A percentile compares a stretch with the other conserved stretches of the same genome.
Conservation (phyloP, 2,329 filamentous ascomycete genomes). For the Polytolypa hystricis region DNA sequence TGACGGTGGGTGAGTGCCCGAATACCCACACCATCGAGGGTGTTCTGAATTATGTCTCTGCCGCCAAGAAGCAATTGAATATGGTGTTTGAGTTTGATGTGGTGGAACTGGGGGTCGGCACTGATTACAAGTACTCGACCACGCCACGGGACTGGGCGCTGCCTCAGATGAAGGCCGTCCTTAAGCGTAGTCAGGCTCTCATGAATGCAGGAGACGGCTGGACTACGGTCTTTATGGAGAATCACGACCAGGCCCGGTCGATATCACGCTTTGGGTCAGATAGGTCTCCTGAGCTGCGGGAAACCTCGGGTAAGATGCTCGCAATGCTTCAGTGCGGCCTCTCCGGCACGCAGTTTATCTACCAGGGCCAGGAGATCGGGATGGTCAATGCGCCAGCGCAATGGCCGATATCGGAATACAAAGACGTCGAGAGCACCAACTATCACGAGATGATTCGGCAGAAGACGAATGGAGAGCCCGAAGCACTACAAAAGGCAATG, state of each 20-base stretch:
- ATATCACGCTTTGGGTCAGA: constrained; percentile 26
- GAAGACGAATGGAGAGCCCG: background rate
- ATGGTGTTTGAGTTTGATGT: constrained; percentile 2
- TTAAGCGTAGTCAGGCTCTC: constrained; percentile 43
- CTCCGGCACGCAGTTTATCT: constrained; percentile 40
- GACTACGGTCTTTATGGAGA: constrained; percentile 51
- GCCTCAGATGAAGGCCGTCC: background rate
- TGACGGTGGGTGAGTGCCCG: constrained; percentile 34
- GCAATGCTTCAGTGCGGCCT: constrained; percentile 45
- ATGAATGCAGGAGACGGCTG: constrained; percentile 42
- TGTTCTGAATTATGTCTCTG: background rate
- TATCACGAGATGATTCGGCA: constrained; percentile 33
- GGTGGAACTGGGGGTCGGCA: background rate
- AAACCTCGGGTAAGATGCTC: constrained; percentile 42
- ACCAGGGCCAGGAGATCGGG: constrained; percentile 42
- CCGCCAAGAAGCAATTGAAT: background rate
- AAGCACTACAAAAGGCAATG: constrained; percentile 11
- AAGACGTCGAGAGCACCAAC: constrained; percentile 41
- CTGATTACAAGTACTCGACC: background rate
- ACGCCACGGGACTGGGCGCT: background rate
- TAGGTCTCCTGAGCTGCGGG: constrained; percentile 27
- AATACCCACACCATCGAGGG: constrained; percentile 17
- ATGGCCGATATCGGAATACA: constrained; percentile 38
- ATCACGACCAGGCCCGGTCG: constrained; percentile 46
- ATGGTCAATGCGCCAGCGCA: constrained; percentile 36